Evolutionary conservation across 108 stramenopile species (phyloP), one percentile per base, ranked within the genome.

Genomic region (Chaetoceros tenuissimus): DNA sequence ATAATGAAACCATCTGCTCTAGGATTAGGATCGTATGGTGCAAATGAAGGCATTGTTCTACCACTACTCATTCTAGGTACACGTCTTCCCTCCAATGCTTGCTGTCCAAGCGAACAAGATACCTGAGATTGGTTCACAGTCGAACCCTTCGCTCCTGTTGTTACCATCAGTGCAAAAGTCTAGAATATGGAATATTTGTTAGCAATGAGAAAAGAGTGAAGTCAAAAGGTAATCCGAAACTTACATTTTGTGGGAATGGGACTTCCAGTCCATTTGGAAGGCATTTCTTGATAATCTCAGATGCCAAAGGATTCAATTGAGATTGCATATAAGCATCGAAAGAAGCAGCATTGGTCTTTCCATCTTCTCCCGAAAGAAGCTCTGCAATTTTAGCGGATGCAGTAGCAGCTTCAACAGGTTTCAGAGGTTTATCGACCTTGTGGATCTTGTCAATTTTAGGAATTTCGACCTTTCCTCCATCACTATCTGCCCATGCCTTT

Each of bases 81-180:
- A 28, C 99, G 92, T 5, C 97, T 75, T n/a, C 99, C 99, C 67
- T 99, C 99, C 22, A 99, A 72, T 24, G 96, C 97, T 69, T 99
- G 99, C 68, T 99, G 99, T 44, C 99, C 99, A n/a, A 99, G 77
- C 3, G 87, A 95, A 68, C 98, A 99, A 8, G 94, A 80, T 7
- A 99, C 94, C 73, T 98, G 96, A 3, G 96, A 95, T 64, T 98
- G 99, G 71, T 99, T 99, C 21, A 99, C 99, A 57, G 85, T 89
- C 18, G 95, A 97, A 3, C 99, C 99, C 74, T 99, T 99, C 24
- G 98, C 99, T 2, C 99, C 99, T 3, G 98, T 97, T 3, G 89
- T 82, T 3, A 95, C 93, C 99, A 99, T 99, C 19, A 99, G 71
- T 24, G 94, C 79, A 72, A 99, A 99, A 30, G 87, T 85, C 80